These are phyloP conservation scores for Rhodomyrtus psidioides DNA, from an alignment of 441 rosid genomes.

Conservation along the genomic window DNA sequence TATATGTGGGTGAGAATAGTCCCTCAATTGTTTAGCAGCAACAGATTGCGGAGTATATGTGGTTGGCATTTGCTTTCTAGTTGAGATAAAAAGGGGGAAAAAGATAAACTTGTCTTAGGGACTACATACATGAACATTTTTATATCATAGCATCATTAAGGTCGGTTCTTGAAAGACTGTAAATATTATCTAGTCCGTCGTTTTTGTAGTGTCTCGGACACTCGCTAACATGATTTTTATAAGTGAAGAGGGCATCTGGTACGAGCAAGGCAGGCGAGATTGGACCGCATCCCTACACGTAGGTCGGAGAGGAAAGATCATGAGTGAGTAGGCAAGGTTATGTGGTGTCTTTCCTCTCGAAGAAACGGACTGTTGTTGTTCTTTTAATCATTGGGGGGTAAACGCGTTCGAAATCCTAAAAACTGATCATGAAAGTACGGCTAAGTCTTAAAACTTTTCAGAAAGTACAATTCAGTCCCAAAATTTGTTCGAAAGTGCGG, in stretches of 20 bases:
- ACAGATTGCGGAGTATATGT: background rate
- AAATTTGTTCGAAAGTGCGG: no score
- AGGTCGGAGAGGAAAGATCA: background rate
- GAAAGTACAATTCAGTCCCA: no score
- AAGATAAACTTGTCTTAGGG: background rate
- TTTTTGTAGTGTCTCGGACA: background rate
- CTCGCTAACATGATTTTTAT: no score
- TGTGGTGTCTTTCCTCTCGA: background rate
- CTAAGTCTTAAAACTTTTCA: no score
- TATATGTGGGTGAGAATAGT: slow-evolving; percentile 23
- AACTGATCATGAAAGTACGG: no score
- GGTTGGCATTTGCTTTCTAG: background rate
- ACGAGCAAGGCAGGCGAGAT: background rate
- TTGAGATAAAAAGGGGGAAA: background rate
- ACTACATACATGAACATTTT: background rate
- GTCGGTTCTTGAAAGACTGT: background rate
- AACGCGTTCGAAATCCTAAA: no score
- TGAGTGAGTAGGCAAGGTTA: background rate
- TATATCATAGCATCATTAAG: background rate
- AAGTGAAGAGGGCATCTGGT: background rate
- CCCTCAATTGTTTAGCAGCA: background rate
- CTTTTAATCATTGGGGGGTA: no score
- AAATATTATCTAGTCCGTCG: background rate
- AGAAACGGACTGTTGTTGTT: background rate
- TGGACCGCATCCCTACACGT: background rate